Evolutionary conservation across 208 protist genomes (phyloP).

Genomic region (Acanthamoeba pearcei): DNA sequence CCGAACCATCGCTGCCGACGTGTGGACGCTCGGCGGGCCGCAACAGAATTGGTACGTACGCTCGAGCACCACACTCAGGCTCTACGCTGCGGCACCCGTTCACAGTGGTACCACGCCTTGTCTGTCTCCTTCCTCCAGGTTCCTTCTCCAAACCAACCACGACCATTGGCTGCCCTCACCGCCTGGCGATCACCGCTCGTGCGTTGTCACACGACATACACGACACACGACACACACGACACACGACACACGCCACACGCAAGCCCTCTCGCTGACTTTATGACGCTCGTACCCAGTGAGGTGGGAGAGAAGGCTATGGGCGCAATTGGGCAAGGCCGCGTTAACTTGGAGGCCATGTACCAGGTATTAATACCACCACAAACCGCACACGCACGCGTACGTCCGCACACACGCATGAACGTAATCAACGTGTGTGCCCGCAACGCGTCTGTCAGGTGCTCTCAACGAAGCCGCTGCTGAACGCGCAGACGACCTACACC

Average conservation of each 20-base stretch:
- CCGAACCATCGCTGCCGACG: not conserved
- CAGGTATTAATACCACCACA: not conserved
- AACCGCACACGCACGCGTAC: not conserved
- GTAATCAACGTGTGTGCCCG: not conserved
- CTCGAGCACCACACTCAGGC: not conserved
- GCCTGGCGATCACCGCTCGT: slow-evolving; percentile 38
- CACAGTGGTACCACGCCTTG: not conserved
- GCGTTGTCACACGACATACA: not conserved
- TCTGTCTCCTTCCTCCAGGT: not conserved
- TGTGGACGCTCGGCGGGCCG: slow-evolving; percentile 1
- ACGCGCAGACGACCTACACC: slow-evolving; percentile 50
- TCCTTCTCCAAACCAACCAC: slow-evolving; percentile 61
- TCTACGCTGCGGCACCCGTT: not conserved
- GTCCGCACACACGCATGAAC: not conserved
- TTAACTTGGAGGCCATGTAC: not conserved
- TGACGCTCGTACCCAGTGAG: not conserved
- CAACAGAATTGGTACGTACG: not conserved
- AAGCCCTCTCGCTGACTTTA: no score
- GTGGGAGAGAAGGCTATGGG: not conserved
- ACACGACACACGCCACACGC: no score
- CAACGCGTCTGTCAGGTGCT: slow-evolving; percentile 5
- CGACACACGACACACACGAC: no score
- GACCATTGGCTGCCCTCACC: slow-evolving; percentile 65
- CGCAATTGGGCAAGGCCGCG: not conserved
- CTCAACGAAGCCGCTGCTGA: slow-evolving; percentile 43